A percentile compares a stretch with the other conserved stretches of the same genome.
phyloP scores from a whole-genome alignment of 2,329 filamentous ascomycete genomes.

The Aspergillus japonicus region DNA sequence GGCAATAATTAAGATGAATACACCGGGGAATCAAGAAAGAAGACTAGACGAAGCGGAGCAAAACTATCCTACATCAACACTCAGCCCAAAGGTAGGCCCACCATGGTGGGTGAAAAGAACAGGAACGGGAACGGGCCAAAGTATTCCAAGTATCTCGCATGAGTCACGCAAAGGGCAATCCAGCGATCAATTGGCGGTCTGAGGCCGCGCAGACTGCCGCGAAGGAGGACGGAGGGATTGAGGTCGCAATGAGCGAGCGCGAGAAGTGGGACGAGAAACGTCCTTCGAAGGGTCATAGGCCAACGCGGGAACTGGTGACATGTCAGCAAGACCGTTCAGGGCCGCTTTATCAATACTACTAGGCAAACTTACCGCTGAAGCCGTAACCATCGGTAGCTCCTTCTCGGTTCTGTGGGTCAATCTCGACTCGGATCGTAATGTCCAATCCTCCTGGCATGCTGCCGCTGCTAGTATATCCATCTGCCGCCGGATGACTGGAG shows the following conservation, averaged over 20 bases:
- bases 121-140: too few relatives aligned
- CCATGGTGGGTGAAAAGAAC: too few relatives aligned
- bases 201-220: conserved; percentile 16
- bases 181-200: conserved; percentile 8
- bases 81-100: background rate
- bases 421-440: conserved; percentile 48
- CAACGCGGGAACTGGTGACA: conserved; percentile 21
- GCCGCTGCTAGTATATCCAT: conserved; percentile 40
- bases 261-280: conserved; percentile 15
- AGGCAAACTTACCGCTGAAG: conserved; percentile 45
- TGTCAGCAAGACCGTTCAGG: conserved; percentile 5
- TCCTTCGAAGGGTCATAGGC: conserved; percentile 12
- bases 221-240: conserved; percentile 14
- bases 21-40: background rate
- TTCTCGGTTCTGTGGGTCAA: conserved; percentile 42
- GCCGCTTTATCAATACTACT: background rate
- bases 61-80: background rate
- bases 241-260: conserved; percentile 16
- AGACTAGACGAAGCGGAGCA: background rate
- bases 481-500: conserved; percentile 71
- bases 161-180: background rate
- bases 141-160: background rate
- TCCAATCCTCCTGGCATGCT: conserved; percentile 45
- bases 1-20: background rate
- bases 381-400: conserved; percentile 50